Conservation (phyloP, 2,329 filamentous ascomycete species). For the Nigrospora sphaerica region DNA sequence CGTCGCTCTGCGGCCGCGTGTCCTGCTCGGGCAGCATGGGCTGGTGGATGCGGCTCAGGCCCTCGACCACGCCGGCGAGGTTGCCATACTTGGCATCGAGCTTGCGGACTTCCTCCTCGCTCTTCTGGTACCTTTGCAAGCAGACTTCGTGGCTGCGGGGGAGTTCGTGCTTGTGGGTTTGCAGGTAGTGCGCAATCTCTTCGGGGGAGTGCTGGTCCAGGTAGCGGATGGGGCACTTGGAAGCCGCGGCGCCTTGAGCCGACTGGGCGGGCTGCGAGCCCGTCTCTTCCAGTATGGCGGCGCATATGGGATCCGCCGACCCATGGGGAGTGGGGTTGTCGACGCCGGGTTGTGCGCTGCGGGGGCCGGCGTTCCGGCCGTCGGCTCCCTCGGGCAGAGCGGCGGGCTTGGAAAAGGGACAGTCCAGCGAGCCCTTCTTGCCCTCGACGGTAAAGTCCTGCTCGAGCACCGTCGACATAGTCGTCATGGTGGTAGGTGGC, state of each 20-base stretch:
- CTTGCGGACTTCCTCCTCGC: slow-evolving; percentile 76
- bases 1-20: slow-evolving; percentile 32
- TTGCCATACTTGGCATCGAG: slow-evolving; percentile 92
- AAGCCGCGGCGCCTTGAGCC: slow-evolving; percentile 34
- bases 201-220: slow-evolving; percentile 88
- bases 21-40: slow-evolving; percentile 67
- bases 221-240: slow-evolving; percentile 87
- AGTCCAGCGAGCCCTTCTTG: slow-evolving; percentile 68
- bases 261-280: slow-evolving; percentile 43
- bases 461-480: slow-evolving; percentile 64
- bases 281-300: slow-evolving; percentile 55
- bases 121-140: slow-evolving; percentile 81
- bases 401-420: slow-evolving; percentile 61
- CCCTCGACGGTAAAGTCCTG: slow-evolving; percentile 87
- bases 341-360: slow-evolving; percentile 15
- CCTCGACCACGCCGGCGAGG: slow-evolving; percentile 89
- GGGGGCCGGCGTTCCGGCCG: slow-evolving; percentile 4
- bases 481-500: slow-evolving; percentile 42
- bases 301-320: slow-evolving; percentile 54
- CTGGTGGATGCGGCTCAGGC: slow-evolving; percentile 79
- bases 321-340: slow-evolving; percentile 38
- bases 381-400: slow-evolving; percentile 26
- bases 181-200: slow-evolving; percentile 88
- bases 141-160: slow-evolving; percentile 92
- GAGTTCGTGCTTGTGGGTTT: slow-evolving; percentile 91